These are phyloP conservation scores for Cyberlindnera mrakii DNA, from an alignment of 805 yeast species.

Conservation along the genomic window DNA sequence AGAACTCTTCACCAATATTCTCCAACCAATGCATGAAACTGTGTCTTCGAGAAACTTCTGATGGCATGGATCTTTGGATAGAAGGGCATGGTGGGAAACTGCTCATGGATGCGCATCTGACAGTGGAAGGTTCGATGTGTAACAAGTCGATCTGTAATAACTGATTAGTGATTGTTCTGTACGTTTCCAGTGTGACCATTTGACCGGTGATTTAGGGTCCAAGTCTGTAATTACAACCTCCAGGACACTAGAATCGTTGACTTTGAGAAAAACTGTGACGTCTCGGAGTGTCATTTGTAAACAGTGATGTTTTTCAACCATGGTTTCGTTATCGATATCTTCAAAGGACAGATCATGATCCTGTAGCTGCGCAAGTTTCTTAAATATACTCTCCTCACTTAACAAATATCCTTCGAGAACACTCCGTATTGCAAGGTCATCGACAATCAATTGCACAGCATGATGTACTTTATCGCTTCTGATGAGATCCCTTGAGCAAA, in stretches of 20 bases:
- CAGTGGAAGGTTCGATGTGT: background rate
- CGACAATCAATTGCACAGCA: background rate
- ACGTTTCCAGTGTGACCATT: conserved; percentile 42
- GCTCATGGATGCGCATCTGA: conserved; percentile 8
- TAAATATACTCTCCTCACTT: conserved; percentile 17
- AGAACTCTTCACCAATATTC: conserved; percentile 38
- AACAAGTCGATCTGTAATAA: background rate
- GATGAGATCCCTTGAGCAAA: conserved; percentile 42
- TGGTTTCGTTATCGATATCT: conserved; percentile 1
- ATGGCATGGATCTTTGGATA: conserved; percentile 17
- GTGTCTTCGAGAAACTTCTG: conserved; percentile 6
- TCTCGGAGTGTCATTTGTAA: conserved; percentile 34
- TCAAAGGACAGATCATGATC: conserved; percentile 2
- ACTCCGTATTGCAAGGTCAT: background rate
- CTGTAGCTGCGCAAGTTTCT: conserved; percentile 21
- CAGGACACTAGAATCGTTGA: conserved; percentile 7
- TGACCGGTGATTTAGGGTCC: conserved; percentile 43
- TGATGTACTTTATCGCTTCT: background rate
- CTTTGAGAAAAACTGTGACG: conserved; percentile 28
- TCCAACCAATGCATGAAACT: conserved; percentile 26
- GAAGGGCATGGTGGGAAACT: conserved; percentile 8
- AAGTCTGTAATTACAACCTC: conserved; percentile 37
- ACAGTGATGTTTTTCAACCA: conserved; percentile 18
- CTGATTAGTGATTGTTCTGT: conserved; percentile 28
- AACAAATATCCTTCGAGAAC: conserved; percentile 20